phyloP scores from a whole-genome alignment of 257 asterid species.

The Vinca minor region DNA sequence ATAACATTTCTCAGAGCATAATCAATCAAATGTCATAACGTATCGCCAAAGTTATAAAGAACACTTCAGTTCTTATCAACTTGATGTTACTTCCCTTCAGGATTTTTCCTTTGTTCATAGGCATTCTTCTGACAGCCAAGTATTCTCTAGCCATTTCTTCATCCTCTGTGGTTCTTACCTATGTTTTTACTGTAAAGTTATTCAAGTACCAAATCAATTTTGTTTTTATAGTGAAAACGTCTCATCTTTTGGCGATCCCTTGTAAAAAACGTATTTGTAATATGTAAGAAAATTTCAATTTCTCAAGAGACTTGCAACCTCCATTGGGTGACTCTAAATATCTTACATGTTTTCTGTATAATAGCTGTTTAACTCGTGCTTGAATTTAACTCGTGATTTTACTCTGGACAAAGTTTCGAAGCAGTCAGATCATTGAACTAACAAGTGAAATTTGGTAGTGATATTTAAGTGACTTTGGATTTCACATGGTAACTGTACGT shows the following conservation, averaged over 20 bases:
- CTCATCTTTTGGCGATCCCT: conserved; percentile 9
- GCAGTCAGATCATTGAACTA: neutral
- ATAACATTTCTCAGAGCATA: conserved; percentile 20
- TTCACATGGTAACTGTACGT: neutral
- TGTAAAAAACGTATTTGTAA: conserved; percentile 11
- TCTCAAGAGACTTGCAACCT: no score
- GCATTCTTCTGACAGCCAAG: conserved; percentile 12
- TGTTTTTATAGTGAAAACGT: conserved; percentile 11
- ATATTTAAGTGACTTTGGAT: neutral
- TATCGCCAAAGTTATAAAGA: conserved; percentile 4
- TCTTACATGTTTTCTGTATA: no score
- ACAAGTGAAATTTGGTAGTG: neutral
- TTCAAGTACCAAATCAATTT: neutral
- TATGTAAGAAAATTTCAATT: no score
- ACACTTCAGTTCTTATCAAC: conserved; percentile 6
- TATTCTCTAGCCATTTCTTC: neutral
- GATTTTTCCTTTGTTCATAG: conserved; percentile 5
- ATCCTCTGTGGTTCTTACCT: neutral
- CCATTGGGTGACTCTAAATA: neutral
- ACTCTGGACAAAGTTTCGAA: neutral
- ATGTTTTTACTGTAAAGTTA: neutral
- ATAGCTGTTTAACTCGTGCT: neutral
- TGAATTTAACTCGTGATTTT: neutral
- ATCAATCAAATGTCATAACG: conserved; percentile 23
- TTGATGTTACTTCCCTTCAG: neutral